Percentiles rank a stretch among this genome's conserved stretches.
Conservation (phyloP, 441 rosid genomes). For the Erodium trifolium region DNA sequence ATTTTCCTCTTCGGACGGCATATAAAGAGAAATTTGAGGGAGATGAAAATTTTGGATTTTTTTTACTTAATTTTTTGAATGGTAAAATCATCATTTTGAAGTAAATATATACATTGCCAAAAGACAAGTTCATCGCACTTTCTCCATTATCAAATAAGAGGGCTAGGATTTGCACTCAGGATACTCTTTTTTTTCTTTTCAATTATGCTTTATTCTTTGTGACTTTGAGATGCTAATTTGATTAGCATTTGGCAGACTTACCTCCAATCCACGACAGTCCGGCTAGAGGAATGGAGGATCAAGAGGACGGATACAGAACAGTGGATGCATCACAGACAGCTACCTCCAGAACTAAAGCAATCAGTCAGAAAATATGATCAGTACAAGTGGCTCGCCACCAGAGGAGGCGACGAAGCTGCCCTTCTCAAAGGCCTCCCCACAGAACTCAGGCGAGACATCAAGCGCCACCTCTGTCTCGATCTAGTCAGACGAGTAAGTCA, state of each 20-base stretch:
- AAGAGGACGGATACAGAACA: constrained; percentile 76
- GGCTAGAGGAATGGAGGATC: constrained; percentile 84
- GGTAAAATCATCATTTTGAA: not conserved
- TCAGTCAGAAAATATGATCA: constrained; percentile 69
- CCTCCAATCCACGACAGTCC: constrained; percentile 70
- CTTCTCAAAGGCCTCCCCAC: constrained; percentile 66
- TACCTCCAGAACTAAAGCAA: constrained; percentile 54
- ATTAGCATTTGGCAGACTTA: constrained; percentile 45
- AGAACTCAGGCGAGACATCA: constrained; percentile 76
- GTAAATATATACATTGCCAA: not conserved
- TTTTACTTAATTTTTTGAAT: too few relatives aligned
- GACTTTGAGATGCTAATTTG: not conserved
- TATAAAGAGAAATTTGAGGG: too few relatives aligned
- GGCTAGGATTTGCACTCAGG: too few relatives aligned
- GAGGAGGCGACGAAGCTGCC: constrained; percentile 83
- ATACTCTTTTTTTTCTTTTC: too few relatives aligned
- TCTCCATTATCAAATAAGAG: too few relatives aligned
- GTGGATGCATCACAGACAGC: constrained; percentile 91
- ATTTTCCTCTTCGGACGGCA: too few relatives aligned
- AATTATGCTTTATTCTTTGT: too few relatives aligned
- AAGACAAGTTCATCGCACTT: too few relatives aligned
- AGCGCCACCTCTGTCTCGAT: constrained; percentile 81
- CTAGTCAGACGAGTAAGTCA: constrained; percentile 69
- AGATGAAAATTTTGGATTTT: too few relatives aligned
- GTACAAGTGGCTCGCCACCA: constrained; percentile 77